Evolutionary conservation across 495 filamentous ascomycete species (phyloP).

Genomic region (Penicillium dipodomyicola): DNA sequence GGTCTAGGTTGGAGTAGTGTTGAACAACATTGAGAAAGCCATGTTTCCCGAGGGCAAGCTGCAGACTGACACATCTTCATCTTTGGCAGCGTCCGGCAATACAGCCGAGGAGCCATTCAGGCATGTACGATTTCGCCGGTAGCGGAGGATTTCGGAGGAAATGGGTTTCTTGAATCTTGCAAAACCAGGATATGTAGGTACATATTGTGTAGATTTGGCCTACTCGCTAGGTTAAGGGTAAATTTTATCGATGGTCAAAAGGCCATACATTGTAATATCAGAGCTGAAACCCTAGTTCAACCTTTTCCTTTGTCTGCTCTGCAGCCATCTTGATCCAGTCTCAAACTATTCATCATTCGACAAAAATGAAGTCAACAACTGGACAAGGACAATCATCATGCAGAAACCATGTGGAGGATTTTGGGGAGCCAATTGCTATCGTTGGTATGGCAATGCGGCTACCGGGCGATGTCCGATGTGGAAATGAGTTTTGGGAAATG

Average conservation of each 20-base stretch:
- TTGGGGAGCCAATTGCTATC: constrained; percentile 40
- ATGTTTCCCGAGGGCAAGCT: background rate
- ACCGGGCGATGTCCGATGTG: constrained; percentile 37
- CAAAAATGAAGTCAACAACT: constrained; percentile 5
- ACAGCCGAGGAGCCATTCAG: background rate
- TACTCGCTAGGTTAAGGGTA: background rate
- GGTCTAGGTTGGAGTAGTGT: constrained; percentile 2
- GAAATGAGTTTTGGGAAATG: constrained; percentile 39
- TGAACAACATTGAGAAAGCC: background rate
- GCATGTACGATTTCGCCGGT: background rate
- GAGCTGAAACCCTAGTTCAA: background rate
- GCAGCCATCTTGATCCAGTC: constrained; percentile 8
- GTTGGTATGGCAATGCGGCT: constrained; percentile 46
- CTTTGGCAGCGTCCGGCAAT: background rate
- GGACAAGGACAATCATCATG: constrained; percentile 11
- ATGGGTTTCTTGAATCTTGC: background rate
- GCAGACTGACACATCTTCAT: background rate
- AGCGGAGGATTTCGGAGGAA: constrained; percentile 3
- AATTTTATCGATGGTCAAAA: background rate
- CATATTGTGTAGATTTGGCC: constrained; percentile 5
- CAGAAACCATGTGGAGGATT: background rate
- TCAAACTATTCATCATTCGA: constrained; percentile 2
- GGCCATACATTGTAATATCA: background rate
- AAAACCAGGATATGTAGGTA: background rate
- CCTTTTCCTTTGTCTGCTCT: background rate